phyloP scores from a whole-genome alignment of 2,329 filamentous ascomycete genomes.

The Hymenoscyphus occultus region DNA sequence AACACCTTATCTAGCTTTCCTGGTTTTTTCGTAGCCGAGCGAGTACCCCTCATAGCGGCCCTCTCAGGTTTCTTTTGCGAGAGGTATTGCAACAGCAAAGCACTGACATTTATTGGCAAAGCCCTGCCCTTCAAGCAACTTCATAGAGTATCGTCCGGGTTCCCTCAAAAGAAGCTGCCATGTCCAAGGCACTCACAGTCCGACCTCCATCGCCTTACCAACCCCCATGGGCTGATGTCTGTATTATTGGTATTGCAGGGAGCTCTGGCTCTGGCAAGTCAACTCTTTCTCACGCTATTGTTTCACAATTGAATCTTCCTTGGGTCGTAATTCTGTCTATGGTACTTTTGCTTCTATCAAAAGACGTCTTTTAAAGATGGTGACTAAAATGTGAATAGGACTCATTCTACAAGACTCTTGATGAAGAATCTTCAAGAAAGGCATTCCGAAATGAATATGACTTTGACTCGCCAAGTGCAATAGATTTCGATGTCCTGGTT shows the following conservation, averaged over 20 bases:
- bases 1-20: no score
- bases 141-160: background rate
- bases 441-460: conserved; percentile 93
- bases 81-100: background rate
- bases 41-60: background rate
- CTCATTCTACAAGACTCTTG: conserved; percentile 93
- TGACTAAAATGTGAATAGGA: conserved; percentile 55
- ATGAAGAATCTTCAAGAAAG: conserved; percentile 69
- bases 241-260: conserved; percentile 93
- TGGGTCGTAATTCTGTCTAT: conserved; percentile 99
- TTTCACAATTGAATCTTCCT: conserved; percentile 83
- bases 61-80: background rate
- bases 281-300: conserved; percentile 87
- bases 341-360: conserved; percentile 52
- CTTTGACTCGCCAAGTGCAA: conserved; percentile 89
- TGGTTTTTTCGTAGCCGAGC: no score
- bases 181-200: background rate
- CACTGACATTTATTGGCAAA: background rate
- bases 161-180: background rate
- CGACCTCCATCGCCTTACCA: conserved; percentile 65
- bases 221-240: conserved; percentile 93
- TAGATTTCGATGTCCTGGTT: conserved; percentile 89
- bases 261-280: conserved; percentile 95
- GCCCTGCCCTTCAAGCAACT: background rate
- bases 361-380: conserved; percentile 26